phyloP scores from a whole-genome alignment of 768 basidiomycete genomes.

The Macrolepiota albuminosa region DNA sequence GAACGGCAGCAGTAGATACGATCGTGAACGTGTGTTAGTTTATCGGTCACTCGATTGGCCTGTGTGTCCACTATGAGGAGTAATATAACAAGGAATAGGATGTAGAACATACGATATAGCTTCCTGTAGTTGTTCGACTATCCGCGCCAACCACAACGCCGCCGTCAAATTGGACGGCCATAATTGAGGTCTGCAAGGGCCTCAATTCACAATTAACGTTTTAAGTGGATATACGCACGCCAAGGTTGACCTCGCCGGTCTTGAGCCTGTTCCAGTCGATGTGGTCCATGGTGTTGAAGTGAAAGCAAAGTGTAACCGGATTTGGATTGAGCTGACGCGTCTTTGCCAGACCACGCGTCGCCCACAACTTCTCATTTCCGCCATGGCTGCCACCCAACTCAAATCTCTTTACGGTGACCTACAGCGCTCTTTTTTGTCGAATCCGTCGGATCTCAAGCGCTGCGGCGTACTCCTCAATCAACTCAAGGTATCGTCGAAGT shows the following conservation, averaged over 20 bases:
- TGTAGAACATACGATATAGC: constrained; percentile 73
- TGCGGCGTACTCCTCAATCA: constrained; percentile 59
- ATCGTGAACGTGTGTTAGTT: constrained; percentile 94
- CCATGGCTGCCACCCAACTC: constrained; percentile 52
- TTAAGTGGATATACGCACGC: constrained; percentile 51
- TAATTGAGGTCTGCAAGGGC: constrained; percentile 82
- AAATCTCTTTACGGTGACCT: constrained; percentile 62
- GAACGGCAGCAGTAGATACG: constrained; percentile 99
- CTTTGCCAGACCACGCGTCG: constrained; percentile 30
- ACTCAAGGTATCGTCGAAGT: constrained; percentile 56
- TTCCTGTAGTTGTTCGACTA: constrained; percentile 93
- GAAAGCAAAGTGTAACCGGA: constrained; percentile 15
- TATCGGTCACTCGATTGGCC: constrained; percentile 99
- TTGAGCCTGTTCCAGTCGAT: constrained; percentile 89
- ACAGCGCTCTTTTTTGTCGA: constrained; percentile 58
- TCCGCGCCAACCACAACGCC: constrained; percentile 98
- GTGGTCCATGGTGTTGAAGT: constrained; percentile 43
- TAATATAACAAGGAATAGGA: neutral
- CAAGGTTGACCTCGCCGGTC: constrained; percentile 93
- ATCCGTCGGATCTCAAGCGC: constrained; percentile 63
- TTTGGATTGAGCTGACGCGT: constrained; percentile 19
- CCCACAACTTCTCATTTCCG: constrained; percentile 13
- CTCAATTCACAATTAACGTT: neutral
- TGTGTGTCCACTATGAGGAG: constrained; percentile 23
- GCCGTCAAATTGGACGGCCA: constrained; percentile 95